A percentile compares a stretch with the other conserved stretches of the same genome.
Conservation (phyloP, 768 basidiomycete genomes). For the Ramaria sp. region DNA sequence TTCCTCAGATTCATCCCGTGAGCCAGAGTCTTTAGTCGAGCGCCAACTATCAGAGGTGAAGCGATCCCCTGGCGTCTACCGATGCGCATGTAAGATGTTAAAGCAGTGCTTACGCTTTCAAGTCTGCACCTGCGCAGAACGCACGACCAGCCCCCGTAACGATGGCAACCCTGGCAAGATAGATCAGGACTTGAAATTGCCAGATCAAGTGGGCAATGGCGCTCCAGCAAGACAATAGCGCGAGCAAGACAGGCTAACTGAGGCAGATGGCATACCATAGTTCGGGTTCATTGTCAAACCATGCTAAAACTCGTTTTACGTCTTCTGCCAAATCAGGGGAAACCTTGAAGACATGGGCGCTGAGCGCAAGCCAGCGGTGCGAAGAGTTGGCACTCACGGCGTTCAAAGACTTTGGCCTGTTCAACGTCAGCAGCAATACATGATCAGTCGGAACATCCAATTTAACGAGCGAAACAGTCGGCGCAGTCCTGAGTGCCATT, state of each 20-base stretch:
- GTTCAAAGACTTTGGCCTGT: constrained; percentile 63
- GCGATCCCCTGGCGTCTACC: background rate
- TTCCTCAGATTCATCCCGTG: constrained; percentile 32
- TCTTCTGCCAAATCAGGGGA: constrained; percentile 40
- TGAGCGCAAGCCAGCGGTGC: background rate
- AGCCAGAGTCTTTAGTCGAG: constrained; percentile 34
- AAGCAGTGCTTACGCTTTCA: constrained; percentile 46
- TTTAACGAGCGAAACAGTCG: constrained; percentile 16
- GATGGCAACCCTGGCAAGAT: constrained; percentile 50
- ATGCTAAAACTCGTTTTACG: constrained; percentile 42
- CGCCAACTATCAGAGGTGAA: constrained; percentile 43
- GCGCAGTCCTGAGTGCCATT: background rate
- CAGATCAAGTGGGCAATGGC: background rate
- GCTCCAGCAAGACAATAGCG: background rate
- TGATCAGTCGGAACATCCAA: constrained; percentile 38
- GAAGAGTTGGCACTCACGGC: constrained; percentile 39
- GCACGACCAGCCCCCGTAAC: constrained; percentile 62
- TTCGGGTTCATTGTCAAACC: constrained; percentile 63
- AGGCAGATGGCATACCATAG: constrained; percentile 44
- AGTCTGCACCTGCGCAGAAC: constrained; percentile 76
- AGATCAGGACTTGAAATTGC: constrained; percentile 1
- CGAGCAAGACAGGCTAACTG: too few species aligned
- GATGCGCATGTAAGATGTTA: too few species aligned
- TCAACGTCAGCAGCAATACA: constrained; percentile 45
- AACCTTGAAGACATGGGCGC: background rate